Evolutionary conservation across 768 basidiomycete genomes (phyloP), one percentile per base, ranked within the genome.

Genomic region (Postia placenta): DNA sequence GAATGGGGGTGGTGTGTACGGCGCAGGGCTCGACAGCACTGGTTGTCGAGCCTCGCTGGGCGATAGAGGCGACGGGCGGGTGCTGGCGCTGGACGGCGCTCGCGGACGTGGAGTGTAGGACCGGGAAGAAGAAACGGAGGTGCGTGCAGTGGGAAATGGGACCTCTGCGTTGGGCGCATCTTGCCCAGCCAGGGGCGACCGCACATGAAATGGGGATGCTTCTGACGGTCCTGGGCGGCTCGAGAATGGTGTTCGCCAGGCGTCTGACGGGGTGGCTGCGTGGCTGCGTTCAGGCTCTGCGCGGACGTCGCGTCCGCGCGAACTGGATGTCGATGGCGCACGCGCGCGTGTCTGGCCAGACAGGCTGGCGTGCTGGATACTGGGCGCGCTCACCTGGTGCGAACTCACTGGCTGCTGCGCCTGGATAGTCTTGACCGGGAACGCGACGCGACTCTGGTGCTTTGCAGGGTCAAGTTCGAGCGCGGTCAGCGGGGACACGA

Each of bases 401-500:
- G 49, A 22, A n/a, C 15, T 30, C 40, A 35, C 19, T 15, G 26
- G 40, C 42, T 49, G 40, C 25, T 41, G 42, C 5, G 51, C 51
- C 47, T 38, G 54, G 40, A 41, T 46, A 42, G 26, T 42, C 28
- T 53, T 59, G 24, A 37, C 38, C 5, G 54, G 54, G 35, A 49
- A 42, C 49, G 49, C 38, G 24, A 77, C 69, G 53, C 74, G 70
- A 53, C 68, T 67, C 60, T 78, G 78, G 24, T 78, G 69, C 24
- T 74, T 72, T 40, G 68, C 66, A 14, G 81, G 79, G 20, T 80
- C 65, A 33, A 81, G 72, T 12, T 77, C 60, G 19, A 70, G 60
- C 17, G 70, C 67, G 14, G 70, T 67, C 47, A 67, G 64, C 24
- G 70, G 72, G 19, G 76, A 70, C 60, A 24, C 71, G 42, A 64